phyloP scores from a whole-genome alignment of 345 rosid species.

The Crucihimalaya himalaica region DNA sequence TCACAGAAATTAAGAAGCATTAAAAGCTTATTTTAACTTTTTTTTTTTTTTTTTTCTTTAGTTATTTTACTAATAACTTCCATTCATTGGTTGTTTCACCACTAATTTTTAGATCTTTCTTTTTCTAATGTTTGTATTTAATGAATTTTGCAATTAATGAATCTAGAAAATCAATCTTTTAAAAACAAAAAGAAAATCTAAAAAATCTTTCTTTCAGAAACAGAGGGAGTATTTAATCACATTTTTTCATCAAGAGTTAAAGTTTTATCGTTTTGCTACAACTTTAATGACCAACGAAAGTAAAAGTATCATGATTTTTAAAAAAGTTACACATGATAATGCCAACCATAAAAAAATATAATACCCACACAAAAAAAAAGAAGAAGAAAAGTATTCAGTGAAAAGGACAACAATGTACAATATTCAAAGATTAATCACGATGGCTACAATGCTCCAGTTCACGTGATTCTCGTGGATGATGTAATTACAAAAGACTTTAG shows the following conservation, averaged over 20 bases:
- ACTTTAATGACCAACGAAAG: neutral
- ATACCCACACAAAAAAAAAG: neutral
- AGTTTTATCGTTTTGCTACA: neutral
- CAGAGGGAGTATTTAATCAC: no score
- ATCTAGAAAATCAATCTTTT: no score
- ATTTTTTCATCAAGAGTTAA: neutral
- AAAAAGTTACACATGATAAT: neutral
- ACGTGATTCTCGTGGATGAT: constrained; percentile 38
- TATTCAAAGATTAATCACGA: constrained; percentile 28
- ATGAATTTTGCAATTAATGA: no score
- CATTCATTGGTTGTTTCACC: no score
- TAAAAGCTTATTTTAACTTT: no score
- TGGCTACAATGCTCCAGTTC: constrained; percentile 37
- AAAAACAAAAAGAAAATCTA: no score
- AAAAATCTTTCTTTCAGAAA: no score
- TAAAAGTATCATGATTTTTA: neutral
- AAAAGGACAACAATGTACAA: constrained; percentile 28
- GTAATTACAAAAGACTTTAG: constrained; percentile 8
- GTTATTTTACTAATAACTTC: no score
- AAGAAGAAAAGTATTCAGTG: constrained; percentile 26
- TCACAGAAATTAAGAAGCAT: no score
- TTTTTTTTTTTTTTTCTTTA: no score
- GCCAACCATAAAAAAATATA: constrained; percentile 7
- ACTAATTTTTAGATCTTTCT: no score
- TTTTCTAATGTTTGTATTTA: no score